These are phyloP conservation scores for Thinopyrum elongatum DNA, from an alignment of 176 grass and related monocot genomes.

Conservation along the genomic window DNA sequence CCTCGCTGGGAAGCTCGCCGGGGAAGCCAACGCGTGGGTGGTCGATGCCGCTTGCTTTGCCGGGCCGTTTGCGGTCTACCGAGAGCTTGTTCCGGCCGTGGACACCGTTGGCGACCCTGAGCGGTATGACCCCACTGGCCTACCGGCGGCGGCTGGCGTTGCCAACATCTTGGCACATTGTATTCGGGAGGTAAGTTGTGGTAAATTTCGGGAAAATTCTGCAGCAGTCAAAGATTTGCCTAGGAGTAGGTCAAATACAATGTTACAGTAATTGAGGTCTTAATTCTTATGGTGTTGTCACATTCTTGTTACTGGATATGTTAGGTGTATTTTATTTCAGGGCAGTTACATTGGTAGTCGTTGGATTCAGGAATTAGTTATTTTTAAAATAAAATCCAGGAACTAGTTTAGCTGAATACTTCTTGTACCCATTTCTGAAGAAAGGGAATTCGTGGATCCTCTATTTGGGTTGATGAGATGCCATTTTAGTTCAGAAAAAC, in stretches of 20 bases:
- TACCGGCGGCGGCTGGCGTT: constrained; percentile 57
- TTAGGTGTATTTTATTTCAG: background rate
- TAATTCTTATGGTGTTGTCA: background rate
- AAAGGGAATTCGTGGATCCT: background rate
- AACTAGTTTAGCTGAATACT: background rate
- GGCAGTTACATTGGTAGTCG: background rate
- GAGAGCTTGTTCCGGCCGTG: constrained; percentile 54
- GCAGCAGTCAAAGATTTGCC: background rate
- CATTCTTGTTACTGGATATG: constrained; percentile 1
- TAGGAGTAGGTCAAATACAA: background rate
- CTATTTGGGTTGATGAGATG: background rate
- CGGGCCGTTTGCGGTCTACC: constrained; percentile 67
- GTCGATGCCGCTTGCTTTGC: constrained; percentile 69
- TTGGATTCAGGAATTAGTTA: background rate
- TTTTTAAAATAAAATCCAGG: background rate
- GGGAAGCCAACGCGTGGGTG: constrained; percentile 70
- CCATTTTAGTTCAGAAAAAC: background rate
- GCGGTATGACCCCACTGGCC: constrained; percentile 62
- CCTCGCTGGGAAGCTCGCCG: constrained; percentile 52
- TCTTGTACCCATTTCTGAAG: background rate
- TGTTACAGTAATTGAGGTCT: background rate
- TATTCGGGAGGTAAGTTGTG: constrained; percentile 53
- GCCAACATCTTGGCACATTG: constrained; percentile 46
- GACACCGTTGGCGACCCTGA: constrained; percentile 59
- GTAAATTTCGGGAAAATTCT: background rate